These are phyloP conservation scores for Actinomucor elegans DNA, from an alignment of 371 early-diverging fungal species.

Conservation along the genomic window DNA sequence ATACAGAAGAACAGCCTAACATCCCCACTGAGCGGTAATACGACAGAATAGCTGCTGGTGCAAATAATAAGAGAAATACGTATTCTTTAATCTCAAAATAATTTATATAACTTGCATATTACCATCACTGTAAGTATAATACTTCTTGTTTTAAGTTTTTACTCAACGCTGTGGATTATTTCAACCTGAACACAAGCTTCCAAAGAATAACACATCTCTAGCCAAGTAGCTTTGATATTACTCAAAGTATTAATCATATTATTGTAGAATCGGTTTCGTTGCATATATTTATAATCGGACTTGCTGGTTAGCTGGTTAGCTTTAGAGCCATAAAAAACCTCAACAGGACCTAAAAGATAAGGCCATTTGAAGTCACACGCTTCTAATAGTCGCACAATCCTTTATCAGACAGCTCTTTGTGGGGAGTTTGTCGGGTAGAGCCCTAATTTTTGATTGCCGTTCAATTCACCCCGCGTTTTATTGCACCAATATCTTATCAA, in stretches of 20 bases:
- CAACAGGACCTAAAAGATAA: constrained; percentile 7
- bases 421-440: constrained; percentile 4
- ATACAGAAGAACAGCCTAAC: constrained; percentile 78
- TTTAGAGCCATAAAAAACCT: not conserved
- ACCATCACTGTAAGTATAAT: constrained; percentile 11
- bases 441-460: no score
- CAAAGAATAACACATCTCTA: not conserved
- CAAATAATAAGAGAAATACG: constrained; percentile 86
- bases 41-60: constrained; percentile 68
- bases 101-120: constrained; percentile 65
- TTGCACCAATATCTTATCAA: constrained; percentile 4
- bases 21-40: constrained; percentile 82
- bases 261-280: not conserved
- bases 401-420: constrained; percentile 10
- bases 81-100: constrained; percentile 54
- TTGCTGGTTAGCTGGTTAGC: not conserved
- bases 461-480: no score
- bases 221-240: no score
- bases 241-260: no score
- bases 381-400: constrained; percentile 4
- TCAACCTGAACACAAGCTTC: constrained; percentile 34
- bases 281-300: no score
- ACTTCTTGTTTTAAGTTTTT: no score
- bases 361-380: constrained; percentile 11
- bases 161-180: not conserved